Evolutionary conservation across 345 rosid species (phyloP).

Genomic region (Brassica rapa): DNA sequence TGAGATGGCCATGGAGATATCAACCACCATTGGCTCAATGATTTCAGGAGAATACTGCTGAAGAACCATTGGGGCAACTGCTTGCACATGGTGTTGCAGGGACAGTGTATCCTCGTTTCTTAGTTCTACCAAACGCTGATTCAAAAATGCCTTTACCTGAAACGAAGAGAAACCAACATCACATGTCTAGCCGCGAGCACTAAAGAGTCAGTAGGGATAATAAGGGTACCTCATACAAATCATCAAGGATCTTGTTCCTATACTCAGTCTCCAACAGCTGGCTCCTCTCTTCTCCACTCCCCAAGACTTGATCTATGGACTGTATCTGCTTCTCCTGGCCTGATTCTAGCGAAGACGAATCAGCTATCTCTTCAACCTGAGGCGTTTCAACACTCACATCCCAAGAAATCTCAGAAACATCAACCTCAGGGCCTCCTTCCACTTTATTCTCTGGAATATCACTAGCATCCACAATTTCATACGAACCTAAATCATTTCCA

Average conservation of each 20-base stretch:
- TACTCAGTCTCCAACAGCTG: slow-evolving; percentile 85
- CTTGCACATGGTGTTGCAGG: slow-evolving; percentile 89
- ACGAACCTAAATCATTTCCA: slow-evolving; percentile 86
- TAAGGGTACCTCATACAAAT: slow-evolving; percentile 73
- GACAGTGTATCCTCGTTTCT: slow-evolving; percentile 76
- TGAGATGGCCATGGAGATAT: slow-evolving; percentile 63
- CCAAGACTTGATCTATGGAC: slow-evolving; percentile 43
- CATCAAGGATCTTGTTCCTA: slow-evolving; percentile 90
- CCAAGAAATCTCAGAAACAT: slow-evolving; percentile 77
- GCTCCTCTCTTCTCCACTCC: slow-evolving; percentile 60
- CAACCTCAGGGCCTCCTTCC: slow-evolving; percentile 48
- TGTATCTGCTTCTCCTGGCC: slow-evolving; percentile 45
- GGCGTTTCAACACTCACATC: slow-evolving; percentile 91
- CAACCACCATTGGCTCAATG: slow-evolving; percentile 67
- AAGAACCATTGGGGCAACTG: slow-evolving; percentile 84
- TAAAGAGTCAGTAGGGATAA: not conserved
- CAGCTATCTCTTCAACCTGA: slow-evolving; percentile 66
- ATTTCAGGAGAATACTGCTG: slow-evolving; percentile 85
- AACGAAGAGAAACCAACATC: slow-evolving; percentile 22
- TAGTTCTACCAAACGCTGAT: slow-evolving; percentile 73
- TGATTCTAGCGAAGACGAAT: slow-evolving; percentile 43
- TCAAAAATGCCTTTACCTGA: slow-evolving; percentile 87
- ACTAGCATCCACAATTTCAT: slow-evolving; percentile 82
- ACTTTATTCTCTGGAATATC: slow-evolving; percentile 55
- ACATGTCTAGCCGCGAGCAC: slow-evolving; percentile 8